A percentile compares a stretch with the other conserved stretches of the same genome.
phyloP scores from a whole-genome alignment of 1,284 basidiomycete species.

The Wallemia mellicola region DNA sequence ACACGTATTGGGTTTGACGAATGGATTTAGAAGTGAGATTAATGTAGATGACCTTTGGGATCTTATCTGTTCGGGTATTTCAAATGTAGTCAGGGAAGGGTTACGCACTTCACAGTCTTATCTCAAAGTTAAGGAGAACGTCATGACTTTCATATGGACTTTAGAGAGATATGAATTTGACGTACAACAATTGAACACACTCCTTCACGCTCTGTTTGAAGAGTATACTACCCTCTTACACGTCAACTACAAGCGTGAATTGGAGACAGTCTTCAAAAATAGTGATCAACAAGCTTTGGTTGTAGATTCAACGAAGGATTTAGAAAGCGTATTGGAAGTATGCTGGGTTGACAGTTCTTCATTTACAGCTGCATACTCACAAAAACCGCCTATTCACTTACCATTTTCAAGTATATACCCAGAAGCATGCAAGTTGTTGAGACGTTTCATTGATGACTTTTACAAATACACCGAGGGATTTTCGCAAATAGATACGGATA shows the following conservation, averaged over 20 bases:
- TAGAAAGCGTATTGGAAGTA: conserved; percentile 15
- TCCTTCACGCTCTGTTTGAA: conserved; percentile 67
- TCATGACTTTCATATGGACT: conserved; percentile 71
- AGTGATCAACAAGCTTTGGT: conserved; percentile 85
- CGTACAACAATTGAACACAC: conserved; percentile 47
- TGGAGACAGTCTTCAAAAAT: conserved; percentile 39
- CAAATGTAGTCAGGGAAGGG: conserved; percentile 40
- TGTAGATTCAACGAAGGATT: conserved; percentile 32
- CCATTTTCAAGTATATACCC: not conserved
- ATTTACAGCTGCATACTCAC: not conserved
- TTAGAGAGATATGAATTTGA: conserved; percentile 74
- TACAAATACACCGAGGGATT: not conserved
- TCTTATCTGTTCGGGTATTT: conserved; percentile 45
- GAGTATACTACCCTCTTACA: conserved; percentile 61
- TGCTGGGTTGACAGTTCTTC: not conserved
- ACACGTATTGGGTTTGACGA: conserved; percentile 62
- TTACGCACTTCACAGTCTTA: conserved; percentile 53
- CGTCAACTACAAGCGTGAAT: conserved; percentile 47
- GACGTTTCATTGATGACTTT: not conserved
- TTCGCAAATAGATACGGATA: not conserved
- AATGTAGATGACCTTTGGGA: conserved; percentile 96
- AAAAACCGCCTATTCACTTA: not conserved
- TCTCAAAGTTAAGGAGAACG: conserved; percentile 49
- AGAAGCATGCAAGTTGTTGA: not conserved
- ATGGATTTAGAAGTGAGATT: conserved; percentile 32